Evolutionary conservation across 225 moss, liverwort and hornwort genomes (phyloP), one percentile per base, ranked within the genome.

Genomic region (Rhytidiadelphus loreus): DNA sequence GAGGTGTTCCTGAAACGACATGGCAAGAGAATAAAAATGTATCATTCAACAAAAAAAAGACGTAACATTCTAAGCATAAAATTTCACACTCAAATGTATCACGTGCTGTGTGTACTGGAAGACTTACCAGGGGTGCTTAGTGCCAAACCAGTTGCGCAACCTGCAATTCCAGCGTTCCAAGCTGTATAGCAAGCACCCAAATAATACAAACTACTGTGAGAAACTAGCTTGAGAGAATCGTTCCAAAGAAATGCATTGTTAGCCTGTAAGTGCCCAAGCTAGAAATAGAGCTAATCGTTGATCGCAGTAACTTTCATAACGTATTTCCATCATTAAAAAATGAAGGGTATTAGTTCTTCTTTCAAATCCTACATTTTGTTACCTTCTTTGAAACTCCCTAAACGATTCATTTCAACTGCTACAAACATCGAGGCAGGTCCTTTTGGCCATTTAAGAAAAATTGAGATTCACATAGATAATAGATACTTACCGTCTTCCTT

Each of bases 91-190:
- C 50, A 86, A 64, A 52, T 72, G 50, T 68, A 52, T 46, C n/a
- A 50, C n/a, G 58, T 23, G 41, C 37, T 58, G 39, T 9, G 60
- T 32, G 44, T n/a, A n/a, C 7, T 70, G 35, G 18, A 86, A 83
- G 37, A 39, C 85, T 57, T 87, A 98, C 98, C 98, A 90, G 98
- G 98, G 63, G 94, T 94, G 89, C 98, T 97, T 41, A 99, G 91
- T 52, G 95, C 98, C 89, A 99, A 92, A 69, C 98, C 98, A 65
- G 98, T 99, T n/a, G 98, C 98, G 86, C 98, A 99, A 71, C 98
- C 98, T 86, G 98, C 98, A 46, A 99, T 94, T 86, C 98, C 97
- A 87, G 98, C 95, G 89, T 99, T 99, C 89, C 97, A 92, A 91
- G 97, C 98, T 98, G 94, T 88, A 52, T 16, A 85, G 73, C 86